A percentile compares a stretch with the other conserved stretches of the same genome.
These are phyloP conservation scores for Gossypium thurberi DNA, from an alignment of 345 rosid species.

Conservation along the genomic window DNA sequence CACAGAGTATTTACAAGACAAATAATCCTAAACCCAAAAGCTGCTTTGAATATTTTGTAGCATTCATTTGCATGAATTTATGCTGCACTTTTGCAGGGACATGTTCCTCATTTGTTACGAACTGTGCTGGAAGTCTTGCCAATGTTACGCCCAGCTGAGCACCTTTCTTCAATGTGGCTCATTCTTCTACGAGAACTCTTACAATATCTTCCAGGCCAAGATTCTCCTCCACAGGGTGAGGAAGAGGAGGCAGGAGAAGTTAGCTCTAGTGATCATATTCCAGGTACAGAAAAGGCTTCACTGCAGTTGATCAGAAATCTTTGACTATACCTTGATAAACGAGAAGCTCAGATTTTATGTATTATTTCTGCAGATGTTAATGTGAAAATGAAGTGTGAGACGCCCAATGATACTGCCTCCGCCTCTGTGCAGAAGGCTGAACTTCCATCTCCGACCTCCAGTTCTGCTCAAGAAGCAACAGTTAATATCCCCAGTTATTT, in stretches of 20 bases:
- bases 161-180: constrained; percentile 85
- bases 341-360: constrained; percentile 17
- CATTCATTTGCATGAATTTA: neutral
- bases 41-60: neutral
- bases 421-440: constrained; percentile 30
- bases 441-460: constrained; percentile 20
- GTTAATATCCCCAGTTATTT: constrained; percentile 36
- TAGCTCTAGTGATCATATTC: constrained; percentile 25
- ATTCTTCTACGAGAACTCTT: constrained; percentile 58
- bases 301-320: constrained; percentile 11
- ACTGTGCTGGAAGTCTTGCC: constrained; percentile 75
- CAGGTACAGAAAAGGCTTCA: constrained; percentile 28
- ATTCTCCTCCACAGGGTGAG: constrained; percentile 34
- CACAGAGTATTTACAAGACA: neutral
- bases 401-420: constrained; percentile 33
- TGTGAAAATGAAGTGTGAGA: constrained; percentile 24
- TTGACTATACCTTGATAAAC: constrained; percentile 8
- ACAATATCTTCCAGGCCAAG: constrained; percentile 66
- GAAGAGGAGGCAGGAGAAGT: constrained; percentile 46
- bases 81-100: constrained; percentile 43
- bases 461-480: constrained; percentile 23
- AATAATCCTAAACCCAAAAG: neutral
- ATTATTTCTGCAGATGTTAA: constrained; percentile 27
- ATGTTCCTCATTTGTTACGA: constrained; percentile 72
- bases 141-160: constrained; percentile 60